phyloP scores from a whole-genome alignment of 2,329 filamentous ascomycete species.

The Apiospora kogelbergensis region DNA sequence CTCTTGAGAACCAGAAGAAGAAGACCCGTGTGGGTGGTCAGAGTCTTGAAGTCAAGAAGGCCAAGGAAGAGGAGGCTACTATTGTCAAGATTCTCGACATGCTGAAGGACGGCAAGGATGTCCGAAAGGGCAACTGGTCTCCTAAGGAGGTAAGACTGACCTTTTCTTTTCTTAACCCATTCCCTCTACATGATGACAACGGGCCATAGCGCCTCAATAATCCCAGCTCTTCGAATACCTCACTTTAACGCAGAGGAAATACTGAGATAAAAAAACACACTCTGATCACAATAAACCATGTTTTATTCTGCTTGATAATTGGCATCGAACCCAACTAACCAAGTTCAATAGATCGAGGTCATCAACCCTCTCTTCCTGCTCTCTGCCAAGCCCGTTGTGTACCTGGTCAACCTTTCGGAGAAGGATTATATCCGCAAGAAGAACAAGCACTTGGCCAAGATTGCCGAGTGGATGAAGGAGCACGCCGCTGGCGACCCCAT shows the following conservation, averaged over 20 bases:
- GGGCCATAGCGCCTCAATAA: conserved; percentile 92
- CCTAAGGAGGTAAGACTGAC: conserved; percentile 84
- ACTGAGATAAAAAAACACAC: conserved; percentile 79
- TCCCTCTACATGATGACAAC: conserved; percentile 84
- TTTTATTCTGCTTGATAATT: conserved; percentile 16
- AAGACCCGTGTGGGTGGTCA: conserved; percentile 93
- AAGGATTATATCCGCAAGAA: conserved; percentile 97
- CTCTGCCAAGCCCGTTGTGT: conserved; percentile 95
- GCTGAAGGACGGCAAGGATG: conserved; percentile 86
- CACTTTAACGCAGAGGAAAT: conserved; percentile 72
- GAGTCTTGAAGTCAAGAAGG: conserved; percentile 95
- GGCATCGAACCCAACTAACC: conserved; percentile 26
- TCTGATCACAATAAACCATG: conserved; percentile 54
- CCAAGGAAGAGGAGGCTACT: conserved; percentile 89
- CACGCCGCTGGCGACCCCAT: conserved; percentile 85
- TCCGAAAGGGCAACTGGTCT: conserved; percentile 84
- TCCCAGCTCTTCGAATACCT: conserved; percentile 99
- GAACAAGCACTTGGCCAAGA: conserved; percentile 96
- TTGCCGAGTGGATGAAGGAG: conserved; percentile 93
- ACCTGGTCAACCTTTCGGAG: conserved; percentile 95
- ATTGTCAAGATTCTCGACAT: conserved; percentile 86
- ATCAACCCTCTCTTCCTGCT: conserved; percentile 97
- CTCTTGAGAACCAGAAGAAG: conserved; percentile 87
- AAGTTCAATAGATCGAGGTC: conserved; percentile 73
- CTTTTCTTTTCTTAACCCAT: conserved; percentile 21